Conservation (phyloP, 2,329 filamentous ascomycete genomes). For the Penicillium sp. region DNA sequence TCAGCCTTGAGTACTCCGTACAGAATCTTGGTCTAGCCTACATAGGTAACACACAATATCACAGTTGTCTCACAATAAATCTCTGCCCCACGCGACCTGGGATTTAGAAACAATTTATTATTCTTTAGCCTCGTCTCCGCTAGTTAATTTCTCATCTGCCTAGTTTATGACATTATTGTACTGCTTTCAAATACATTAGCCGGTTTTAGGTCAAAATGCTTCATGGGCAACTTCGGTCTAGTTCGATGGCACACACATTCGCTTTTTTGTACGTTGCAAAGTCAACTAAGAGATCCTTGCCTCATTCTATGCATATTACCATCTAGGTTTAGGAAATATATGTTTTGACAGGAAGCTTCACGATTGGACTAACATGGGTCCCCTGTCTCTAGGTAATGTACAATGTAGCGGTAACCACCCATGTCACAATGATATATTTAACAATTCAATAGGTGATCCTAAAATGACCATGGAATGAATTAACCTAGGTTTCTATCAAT, state of each 20-base stretch:
- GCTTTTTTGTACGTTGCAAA: not conserved
- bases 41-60: not conserved
- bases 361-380: not conserved
- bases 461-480: not conserved
- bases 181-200: not conserved
- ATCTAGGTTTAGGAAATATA: not conserved
- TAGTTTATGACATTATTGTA: not conserved
- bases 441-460: not conserved
- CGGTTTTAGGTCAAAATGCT: not conserved
- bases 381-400: not conserved
- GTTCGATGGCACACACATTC: too few species aligned
- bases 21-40: not conserved
- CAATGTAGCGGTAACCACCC: not conserved
- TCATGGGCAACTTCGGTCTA: not conserved
- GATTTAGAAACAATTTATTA: not conserved
- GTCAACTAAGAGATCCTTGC: not conserved
- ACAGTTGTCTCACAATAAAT: not conserved
- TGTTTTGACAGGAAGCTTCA: not conserved
- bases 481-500: not conserved
- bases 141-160: not conserved
- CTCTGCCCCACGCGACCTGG: not conserved
- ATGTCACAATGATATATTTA: not conserved
- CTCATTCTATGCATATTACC: not conserved
- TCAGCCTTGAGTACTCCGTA: not conserved
- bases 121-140: not conserved